Conservation (phyloP, 768 basidiomycete species). For the Rhodosporidiobolus odoratus region DNA sequence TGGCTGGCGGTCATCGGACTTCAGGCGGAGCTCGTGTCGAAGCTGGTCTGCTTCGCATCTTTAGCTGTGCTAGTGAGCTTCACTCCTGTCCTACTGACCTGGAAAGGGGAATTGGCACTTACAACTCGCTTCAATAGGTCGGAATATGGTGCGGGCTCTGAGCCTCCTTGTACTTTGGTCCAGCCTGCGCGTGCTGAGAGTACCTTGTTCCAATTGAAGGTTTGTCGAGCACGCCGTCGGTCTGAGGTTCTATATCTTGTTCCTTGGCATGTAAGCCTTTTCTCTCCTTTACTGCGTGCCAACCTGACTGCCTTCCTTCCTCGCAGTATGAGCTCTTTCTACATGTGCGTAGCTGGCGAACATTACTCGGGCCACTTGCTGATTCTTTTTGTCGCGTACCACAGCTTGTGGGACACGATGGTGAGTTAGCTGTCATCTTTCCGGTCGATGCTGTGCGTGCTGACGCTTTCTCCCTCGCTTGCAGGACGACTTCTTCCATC, state of each 20-base stretch:
- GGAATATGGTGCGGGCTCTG: constrained; percentile 1
- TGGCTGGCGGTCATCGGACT: constrained; percentile 12
- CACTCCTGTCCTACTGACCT: too few relatives aligned
- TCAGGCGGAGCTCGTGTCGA: neutral
- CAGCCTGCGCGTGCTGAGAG: neutral
- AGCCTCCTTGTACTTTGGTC: too few relatives aligned
- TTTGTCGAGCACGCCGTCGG: constrained; percentile 1
- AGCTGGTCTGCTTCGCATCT: neutral
- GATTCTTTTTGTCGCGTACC: neutral
- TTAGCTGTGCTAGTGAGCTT: neutral
- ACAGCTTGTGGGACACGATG: constrained; percentile 22
- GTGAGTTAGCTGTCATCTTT: neutral
- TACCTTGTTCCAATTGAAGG: neutral
- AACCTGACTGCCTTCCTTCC: neutral
- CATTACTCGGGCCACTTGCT: too few relatives aligned
- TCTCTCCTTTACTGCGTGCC: neutral
- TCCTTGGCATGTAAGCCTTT: neutral
- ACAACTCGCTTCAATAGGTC: neutral
- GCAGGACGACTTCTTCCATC: constrained; percentile 24
- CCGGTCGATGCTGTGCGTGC: too few relatives aligned
- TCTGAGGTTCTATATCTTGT: constrained; percentile 10
- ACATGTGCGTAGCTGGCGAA: neutral
- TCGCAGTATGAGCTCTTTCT: constrained; percentile 4
- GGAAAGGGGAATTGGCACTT: neutral
- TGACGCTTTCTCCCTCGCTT: neutral